Conservation (phyloP, 106 monocot genomes). For the Agapanthus africanus region DNA sequence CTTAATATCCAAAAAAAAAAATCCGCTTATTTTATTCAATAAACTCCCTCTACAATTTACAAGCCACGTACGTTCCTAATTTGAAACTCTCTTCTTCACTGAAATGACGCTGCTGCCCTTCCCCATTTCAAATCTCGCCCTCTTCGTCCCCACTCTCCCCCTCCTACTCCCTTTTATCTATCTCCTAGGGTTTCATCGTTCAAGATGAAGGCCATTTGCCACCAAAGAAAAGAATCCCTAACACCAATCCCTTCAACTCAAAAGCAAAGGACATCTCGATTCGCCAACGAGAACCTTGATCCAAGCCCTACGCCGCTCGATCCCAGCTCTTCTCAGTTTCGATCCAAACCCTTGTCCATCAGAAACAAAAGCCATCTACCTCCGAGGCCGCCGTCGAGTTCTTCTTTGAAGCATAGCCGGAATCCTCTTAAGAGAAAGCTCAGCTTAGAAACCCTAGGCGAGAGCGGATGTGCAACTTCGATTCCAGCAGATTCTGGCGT, state of each 20-base stretch:
- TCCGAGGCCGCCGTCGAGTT: slow-evolving; percentile 42
- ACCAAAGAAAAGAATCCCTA: slow-evolving; percentile 29
- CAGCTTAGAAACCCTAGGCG: slow-evolving; percentile 35
- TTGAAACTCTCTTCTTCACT: too few species aligned
- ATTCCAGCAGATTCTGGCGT: slow-evolving; percentile 62
- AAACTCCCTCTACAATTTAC: too few species aligned
- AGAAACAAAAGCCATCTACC: slow-evolving; percentile 72
- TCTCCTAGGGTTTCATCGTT: slow-evolving; percentile 13
- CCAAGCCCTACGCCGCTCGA: slow-evolving; percentile 32
- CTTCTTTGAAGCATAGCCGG: neutral
- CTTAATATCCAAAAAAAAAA: too few species aligned
- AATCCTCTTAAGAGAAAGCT: slow-evolving; percentile 36
- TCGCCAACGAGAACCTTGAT: slow-evolving; percentile 86
- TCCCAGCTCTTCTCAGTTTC: slow-evolving; percentile 25
- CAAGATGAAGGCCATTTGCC: slow-evolving; percentile 29
- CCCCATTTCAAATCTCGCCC: slow-evolving; percentile 14
- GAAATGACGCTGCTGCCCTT: too few species aligned
- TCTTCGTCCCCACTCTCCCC: neutral
- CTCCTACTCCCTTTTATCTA: neutral
- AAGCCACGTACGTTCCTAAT: too few species aligned
- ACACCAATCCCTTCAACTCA: slow-evolving; percentile 29
- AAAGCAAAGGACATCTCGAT: slow-evolving; percentile 32
- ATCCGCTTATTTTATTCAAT: too few species aligned
- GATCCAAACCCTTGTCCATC: slow-evolving; percentile 11
- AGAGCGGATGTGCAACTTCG: slow-evolving; percentile 6